A percentile compares a stretch with the other conserved stretches of the same genome.
Conservation (phyloP, 768 basidiomycete genomes). For the Strobilomyces confusus region DNA sequence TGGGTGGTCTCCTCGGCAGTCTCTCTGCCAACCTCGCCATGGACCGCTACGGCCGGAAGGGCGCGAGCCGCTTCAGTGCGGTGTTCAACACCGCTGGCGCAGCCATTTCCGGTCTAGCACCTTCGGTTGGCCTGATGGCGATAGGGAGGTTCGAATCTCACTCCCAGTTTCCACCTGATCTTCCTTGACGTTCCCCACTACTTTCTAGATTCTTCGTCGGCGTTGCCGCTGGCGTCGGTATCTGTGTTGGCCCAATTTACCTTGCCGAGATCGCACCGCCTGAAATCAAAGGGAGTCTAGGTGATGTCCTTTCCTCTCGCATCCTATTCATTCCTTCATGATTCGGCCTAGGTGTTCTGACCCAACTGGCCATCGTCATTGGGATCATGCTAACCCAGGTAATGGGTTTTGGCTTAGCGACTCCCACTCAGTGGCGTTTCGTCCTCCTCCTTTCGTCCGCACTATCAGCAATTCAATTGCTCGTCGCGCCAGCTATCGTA, state of each 20-base stretch:
- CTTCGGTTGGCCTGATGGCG: conserved; percentile 50
- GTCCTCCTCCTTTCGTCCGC: conserved; percentile 62
- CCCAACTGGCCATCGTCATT: conserved; percentile 78
- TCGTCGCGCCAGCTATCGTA: conserved; percentile 49
- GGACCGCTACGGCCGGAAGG: conserved; percentile 68
- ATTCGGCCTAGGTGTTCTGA: conserved; percentile 58
- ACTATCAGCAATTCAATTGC: conserved; percentile 54
- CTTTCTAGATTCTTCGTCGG: conserved; percentile 57
- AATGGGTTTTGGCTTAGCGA: conserved; percentile 67
- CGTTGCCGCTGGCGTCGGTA: conserved; percentile 65
- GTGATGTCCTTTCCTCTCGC: conserved; percentile 33
- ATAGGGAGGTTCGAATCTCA: conserved; percentile 57
- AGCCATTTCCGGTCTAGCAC: conserved; percentile 60
- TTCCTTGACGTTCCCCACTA: background rate
- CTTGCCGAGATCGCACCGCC: conserved; percentile 82
- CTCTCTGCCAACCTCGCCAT: conserved; percentile 61
- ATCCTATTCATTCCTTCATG: background rate
- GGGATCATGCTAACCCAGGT: conserved; percentile 86
- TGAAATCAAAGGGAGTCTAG: conserved; percentile 69
- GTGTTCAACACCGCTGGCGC: conserved; percentile 55
- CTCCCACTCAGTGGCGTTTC: conserved; percentile 63
- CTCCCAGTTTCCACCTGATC: background rate
- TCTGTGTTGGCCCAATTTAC: conserved; percentile 81
- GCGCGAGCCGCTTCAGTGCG: conserved; percentile 59
- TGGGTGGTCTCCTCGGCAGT: conserved; percentile 84